Percentiles rank a stretch among this genome's conserved stretches.
Conservation (phyloP, 768 basidiomycete genomes). For the Tricholoma matsutake region DNA sequence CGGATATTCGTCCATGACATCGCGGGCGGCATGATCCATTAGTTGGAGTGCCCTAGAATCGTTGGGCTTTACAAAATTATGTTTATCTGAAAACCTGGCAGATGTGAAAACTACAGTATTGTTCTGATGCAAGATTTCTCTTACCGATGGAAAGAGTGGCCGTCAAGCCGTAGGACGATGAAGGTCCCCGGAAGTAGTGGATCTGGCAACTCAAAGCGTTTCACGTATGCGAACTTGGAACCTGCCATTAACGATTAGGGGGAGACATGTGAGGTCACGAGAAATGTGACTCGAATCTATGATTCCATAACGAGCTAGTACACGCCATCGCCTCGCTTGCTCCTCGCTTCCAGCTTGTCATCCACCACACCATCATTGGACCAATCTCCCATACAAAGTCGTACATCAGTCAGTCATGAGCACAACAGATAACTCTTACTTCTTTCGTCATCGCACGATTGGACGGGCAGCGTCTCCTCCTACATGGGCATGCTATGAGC, state of each 20-base stretch:
- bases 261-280: not conserved
- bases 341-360: slow-evolving; percentile 8
- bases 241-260: slow-evolving; percentile 65
- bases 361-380: slow-evolving; percentile 1
- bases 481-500: slow-evolving; percentile 89
- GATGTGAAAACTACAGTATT: slow-evolving; percentile 1
- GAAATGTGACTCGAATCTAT: slow-evolving; percentile 13
- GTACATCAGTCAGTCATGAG: slow-evolving; percentile 33
- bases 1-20: slow-evolving; percentile 76
- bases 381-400: not conserved
- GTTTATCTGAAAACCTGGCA: slow-evolving; percentile 77
- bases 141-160: slow-evolving; percentile 91
- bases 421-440: slow-evolving; percentile 38
- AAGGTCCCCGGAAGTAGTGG: slow-evolving; percentile 79
- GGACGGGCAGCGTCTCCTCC: slow-evolving; percentile 82
- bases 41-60: slow-evolving; percentile 81
- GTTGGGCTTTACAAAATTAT: slow-evolving; percentile 87
- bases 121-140: not conserved
- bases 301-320: not conserved
- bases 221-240: slow-evolving; percentile 90
- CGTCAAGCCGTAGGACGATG: slow-evolving; percentile 86
- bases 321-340: slow-evolving; percentile 11
- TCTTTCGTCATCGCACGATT: slow-evolving; percentile 69
- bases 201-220: slow-evolving; percentile 86
- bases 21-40: slow-evolving; percentile 88